Conservation (phyloP, 2,329 filamentous ascomycete species). For the Alternaria solani region DNA sequence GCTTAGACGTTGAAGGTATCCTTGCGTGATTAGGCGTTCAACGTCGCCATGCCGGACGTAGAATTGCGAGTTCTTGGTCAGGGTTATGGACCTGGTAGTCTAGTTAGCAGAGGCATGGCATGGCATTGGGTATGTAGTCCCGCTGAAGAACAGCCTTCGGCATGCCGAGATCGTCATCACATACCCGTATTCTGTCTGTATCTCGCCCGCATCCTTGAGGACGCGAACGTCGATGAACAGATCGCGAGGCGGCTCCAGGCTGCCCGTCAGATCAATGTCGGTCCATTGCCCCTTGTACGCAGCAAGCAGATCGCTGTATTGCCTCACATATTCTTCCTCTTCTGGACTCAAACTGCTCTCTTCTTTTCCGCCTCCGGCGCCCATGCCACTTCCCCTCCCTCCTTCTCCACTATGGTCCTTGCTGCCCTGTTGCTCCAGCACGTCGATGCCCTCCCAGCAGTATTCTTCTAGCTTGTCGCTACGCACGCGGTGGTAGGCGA, state of each 20-base stretch:
- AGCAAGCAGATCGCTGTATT: constrained; percentile 91
- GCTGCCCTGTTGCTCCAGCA: constrained; percentile 68
- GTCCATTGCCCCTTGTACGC: constrained; percentile 99
- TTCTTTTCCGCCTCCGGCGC: constrained; percentile 54
- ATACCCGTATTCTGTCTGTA: constrained; percentile 98
- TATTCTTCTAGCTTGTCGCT: constrained; percentile 92
- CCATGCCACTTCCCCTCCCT: constrained; percentile 54
- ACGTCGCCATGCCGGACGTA: constrained; percentile 97
- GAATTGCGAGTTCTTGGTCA: constrained; percentile 98
- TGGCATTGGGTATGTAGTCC: not conserved
- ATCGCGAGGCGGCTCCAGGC: constrained; percentile 90
- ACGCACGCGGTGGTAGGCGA: constrained; percentile 91
- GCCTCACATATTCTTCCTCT: constrained; percentile 93
- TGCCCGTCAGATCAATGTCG: constrained; percentile 93
- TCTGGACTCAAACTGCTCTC: constrained; percentile 88
- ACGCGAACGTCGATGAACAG: constrained; percentile 97
- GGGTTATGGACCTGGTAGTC: constrained; percentile 77
- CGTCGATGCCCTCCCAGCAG: constrained; percentile 88
- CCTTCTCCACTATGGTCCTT: constrained; percentile 31
- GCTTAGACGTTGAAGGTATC: constrained; percentile 89
- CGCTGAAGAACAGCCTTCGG: not conserved
- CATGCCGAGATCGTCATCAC: constrained; percentile 42
- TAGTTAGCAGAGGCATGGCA: not conserved
- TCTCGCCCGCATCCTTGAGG: constrained; percentile 95
- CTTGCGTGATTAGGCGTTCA: constrained; percentile 90